These are phyloP conservation scores for Globisporangium nodosum DNA, from an alignment of 352 stramenopile species.

Conservation along the genomic window DNA sequence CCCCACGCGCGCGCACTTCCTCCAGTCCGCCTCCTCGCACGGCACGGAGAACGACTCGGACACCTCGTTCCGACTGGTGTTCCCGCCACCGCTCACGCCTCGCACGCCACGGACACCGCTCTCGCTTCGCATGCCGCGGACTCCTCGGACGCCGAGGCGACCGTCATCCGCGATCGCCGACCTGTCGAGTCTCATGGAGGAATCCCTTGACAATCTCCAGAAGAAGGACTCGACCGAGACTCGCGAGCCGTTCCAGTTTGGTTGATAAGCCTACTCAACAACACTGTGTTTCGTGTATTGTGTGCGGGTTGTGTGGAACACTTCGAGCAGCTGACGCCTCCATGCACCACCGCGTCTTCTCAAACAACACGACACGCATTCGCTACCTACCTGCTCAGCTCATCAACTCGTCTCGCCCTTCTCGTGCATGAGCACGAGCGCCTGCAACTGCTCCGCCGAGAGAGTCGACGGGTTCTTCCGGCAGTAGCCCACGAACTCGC, in stretches of 20 bases:
- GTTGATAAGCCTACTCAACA: background rate
- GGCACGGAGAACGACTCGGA: slow-evolving; percentile 57
- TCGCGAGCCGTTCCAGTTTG: slow-evolving; percentile 3
- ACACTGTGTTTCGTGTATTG: background rate
- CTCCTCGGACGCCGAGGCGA: slow-evolving; percentile 19
- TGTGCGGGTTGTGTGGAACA: background rate
- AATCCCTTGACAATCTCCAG: slow-evolving; percentile 58
- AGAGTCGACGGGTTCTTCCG: slow-evolving; percentile 56
- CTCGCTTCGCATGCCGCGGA: slow-evolving; percentile 3
- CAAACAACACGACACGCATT: background rate
- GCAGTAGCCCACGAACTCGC: slow-evolving; percentile 59
- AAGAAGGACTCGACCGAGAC: slow-evolving; percentile 36
- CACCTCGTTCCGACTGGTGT: slow-evolving; percentile 44
- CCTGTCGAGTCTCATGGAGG: slow-evolving; percentile 73
- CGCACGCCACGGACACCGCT: slow-evolving; percentile 8
- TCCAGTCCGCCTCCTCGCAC: slow-evolving; percentile 52
- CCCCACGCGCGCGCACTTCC: slow-evolving; percentile 28
- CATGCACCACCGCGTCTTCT: background rate
- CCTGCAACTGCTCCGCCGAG: slow-evolving; percentile 61
- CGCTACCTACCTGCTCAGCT: background rate
- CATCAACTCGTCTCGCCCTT: slow-evolving; percentile 5
- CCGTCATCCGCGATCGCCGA: slow-evolving; percentile 69
- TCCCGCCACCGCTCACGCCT: slow-evolving; percentile 25
- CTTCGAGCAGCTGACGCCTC: background rate
- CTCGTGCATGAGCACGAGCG: slow-evolving; percentile 45